Conservation (phyloP, 371 early-diverging fungal species). For the Mortierella sp. region DNA sequence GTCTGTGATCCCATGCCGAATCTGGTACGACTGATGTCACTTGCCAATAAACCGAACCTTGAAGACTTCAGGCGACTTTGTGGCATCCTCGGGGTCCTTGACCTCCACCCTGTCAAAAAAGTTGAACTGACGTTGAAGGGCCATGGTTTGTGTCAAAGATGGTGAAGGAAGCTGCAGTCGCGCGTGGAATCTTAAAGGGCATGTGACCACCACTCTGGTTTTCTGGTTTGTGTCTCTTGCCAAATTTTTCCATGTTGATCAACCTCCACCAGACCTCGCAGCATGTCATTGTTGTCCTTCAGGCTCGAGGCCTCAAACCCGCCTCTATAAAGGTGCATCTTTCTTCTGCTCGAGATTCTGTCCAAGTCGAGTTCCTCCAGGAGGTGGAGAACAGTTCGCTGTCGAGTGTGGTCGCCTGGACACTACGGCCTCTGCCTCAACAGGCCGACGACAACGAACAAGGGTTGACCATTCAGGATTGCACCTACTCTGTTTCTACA, state of each 20-base stretch:
- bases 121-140: slow-evolving; percentile 80
- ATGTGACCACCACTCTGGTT: too few relatives aligned
- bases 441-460: background rate
- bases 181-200: background rate
- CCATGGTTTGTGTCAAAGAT: slow-evolving; percentile 26
- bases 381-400: background rate
- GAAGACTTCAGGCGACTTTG: slow-evolving; percentile 72
- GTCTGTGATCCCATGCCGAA: background rate
- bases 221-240: too few relatives aligned
- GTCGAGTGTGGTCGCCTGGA: background rate
- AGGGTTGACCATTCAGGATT: slow-evolving; percentile 10
- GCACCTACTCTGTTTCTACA: slow-evolving; percentile 2
- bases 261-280: slow-evolving; percentile 30
- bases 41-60: slow-evolving; percentile 54
- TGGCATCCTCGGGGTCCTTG: slow-evolving; percentile 64
- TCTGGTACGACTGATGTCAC: background rate
- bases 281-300: slow-evolving; percentile 33
- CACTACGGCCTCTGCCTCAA: slow-evolving; percentile 2
- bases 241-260: too few relatives aligned
- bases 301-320: slow-evolving; percentile 17
- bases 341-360: background rate
- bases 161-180: background rate
- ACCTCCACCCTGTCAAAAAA: slow-evolving; percentile 83
- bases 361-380: slow-evolving; percentile 8
- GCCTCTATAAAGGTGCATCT: slow-evolving; percentile 11